Evolutionary conservation across 306 rosid genomes (phyloP), one percentile per base, ranked within the genome.

Genomic region (Begonia loranthoides): DNA sequence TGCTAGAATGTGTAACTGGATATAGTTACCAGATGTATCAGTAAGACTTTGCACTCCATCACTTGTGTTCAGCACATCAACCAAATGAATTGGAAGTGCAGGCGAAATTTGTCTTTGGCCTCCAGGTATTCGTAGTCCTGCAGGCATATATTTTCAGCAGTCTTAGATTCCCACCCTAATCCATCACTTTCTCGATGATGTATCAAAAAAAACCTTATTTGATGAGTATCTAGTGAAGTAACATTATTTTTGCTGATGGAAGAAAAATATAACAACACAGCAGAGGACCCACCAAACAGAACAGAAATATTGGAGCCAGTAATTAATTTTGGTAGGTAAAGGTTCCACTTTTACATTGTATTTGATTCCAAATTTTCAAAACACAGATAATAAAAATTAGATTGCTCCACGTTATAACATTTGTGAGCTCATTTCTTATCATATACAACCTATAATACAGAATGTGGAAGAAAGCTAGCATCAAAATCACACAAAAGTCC

Each of bases 41-140:
- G 80, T 49, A 68, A 70, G 76, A 67, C 68, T 63, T 55, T 78
- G 90, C 49, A 62, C 57, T 44, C 70, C 70, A 62, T 89, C 93
- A 60, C 76, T 79, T 17, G 57, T 64, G 59, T 68, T 15, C 47
- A 82, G 74, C 55, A 80, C 94, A 59, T 89, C 90, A 12, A 74
- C 76, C 70, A 89, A 77, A 82, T 89, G 97, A 78, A 72, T 44
- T 3, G 94, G 97, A 75, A 86, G 94, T 8, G 90, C 59, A 55
- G 81, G 75, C 22, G 93, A 67, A 45, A 70, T 70, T 51, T 81
- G 97, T 74, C 95, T 82, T 61, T 84, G 95, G 53, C 84, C 95
- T 14, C 16, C 73, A 40, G 94, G 80, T 47, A 82, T 49, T 49
- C 85, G 73, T 52, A 89, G 71, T 52, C 83, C 96, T 87, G 77